These are phyloP conservation scores for Penicillium coprophilum DNA, from an alignment of 495 filamentous ascomycete genomes.

Conservation along the genomic window DNA sequence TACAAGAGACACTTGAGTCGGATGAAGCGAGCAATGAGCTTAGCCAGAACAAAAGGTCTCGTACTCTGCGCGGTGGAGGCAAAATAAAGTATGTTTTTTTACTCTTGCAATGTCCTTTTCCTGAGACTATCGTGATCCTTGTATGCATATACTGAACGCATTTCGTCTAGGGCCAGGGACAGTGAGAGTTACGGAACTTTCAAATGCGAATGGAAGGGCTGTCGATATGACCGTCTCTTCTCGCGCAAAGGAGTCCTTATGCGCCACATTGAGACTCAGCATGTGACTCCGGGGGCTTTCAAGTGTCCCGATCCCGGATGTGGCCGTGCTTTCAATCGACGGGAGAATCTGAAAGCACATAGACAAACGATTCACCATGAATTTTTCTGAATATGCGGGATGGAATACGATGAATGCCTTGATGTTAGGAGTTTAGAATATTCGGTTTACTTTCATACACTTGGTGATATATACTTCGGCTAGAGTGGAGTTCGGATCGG, in stretches of 20 bases:
- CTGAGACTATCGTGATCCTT: neutral
- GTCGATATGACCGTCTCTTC: slow-evolving; percentile 5
- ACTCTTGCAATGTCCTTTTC: neutral
- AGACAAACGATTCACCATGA: slow-evolving; percentile 3
- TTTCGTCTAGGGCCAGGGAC: neutral
- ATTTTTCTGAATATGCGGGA: neutral
- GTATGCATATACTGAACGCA: neutral
- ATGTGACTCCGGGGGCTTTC: slow-evolving; percentile 3
- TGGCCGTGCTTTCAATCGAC: slow-evolving; percentile 3
- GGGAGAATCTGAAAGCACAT: slow-evolving; percentile 11
- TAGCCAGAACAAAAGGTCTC: neutral
- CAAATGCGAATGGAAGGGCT: slow-evolving; percentile 8
- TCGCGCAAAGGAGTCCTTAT: slow-evolving; percentile 9
- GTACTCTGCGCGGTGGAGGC: neutral
- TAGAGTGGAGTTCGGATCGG: slow-evolving; percentile 5
- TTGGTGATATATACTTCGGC: slow-evolving; percentile 4
- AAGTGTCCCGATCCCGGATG: slow-evolving; percentile 8
- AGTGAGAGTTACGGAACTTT: neutral
- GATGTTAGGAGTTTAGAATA: neutral
- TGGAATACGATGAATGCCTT: neutral
- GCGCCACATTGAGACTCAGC: slow-evolving; percentile 10
- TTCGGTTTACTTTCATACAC: neutral
- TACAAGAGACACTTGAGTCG: neutral
- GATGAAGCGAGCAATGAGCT: neutral
- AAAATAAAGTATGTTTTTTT: neutral